These are phyloP conservation scores for Emergomyces orientalis DNA, from an alignment of 2,329 filamentous ascomycete genomes.

Conservation along the genomic window DNA sequence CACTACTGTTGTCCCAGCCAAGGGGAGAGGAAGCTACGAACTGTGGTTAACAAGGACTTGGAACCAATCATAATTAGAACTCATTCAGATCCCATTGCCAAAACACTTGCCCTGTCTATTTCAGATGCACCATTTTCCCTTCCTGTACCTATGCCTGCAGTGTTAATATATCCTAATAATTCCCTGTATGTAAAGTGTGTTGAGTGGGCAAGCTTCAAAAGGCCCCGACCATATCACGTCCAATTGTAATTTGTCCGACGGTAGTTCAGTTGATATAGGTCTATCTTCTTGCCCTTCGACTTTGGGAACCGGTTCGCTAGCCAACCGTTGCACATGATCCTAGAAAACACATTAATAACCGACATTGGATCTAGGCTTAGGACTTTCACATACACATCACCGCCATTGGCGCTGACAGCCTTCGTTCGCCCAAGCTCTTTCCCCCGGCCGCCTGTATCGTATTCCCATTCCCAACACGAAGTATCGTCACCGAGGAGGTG, in stretches of 20 bases:
- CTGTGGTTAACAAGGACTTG: not conserved
- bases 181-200: not conserved
- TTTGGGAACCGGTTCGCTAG: not conserved
- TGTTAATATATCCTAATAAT: conserved; percentile 3
- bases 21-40: not conserved
- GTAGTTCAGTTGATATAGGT: conserved; percentile 7
- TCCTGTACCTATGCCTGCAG: conserved; percentile 3
- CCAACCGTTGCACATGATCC: conserved; percentile 1
- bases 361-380: not conserved
- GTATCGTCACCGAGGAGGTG: conserved; percentile 1
- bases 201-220: conserved; percentile 3
- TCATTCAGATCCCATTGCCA: conserved; percentile 2
- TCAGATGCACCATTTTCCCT: conserved; percentile 2
- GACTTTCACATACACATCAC: conserved; percentile 3
- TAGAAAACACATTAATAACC: conserved; percentile 1
- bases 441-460: not conserved
- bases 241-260: not conserved
- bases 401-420: not conserved
- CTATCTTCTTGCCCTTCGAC: conserved; percentile 2
- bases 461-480: conserved; percentile 3
- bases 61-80: conserved; percentile 1
- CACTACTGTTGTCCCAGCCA: not conserved
- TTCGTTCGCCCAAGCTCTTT: conserved; percentile 1
- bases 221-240: not conserved
- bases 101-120: conserved; percentile 2